Conservation (phyloP, 495 filamentous ascomycete species). For the Penicillium chermesinum region DNA sequence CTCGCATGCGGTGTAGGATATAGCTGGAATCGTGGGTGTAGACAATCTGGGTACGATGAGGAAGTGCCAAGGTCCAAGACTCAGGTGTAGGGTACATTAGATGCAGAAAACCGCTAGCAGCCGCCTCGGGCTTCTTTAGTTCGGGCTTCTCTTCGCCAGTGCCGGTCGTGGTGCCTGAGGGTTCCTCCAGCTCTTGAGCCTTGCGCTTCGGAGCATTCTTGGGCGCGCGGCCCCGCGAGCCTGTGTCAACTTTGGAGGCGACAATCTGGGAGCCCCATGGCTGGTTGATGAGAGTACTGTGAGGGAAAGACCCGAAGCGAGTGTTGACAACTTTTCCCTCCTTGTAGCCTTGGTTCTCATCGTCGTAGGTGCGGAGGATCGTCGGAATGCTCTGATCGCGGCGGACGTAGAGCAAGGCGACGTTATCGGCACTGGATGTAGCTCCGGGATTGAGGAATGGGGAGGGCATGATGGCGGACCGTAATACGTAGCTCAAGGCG, state of each 20-base stretch:
- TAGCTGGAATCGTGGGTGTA: conserved; percentile 98
- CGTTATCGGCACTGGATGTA: conserved; percentile 47
- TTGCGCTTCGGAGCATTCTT: conserved; percentile 43
- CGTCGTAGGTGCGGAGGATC: conserved; percentile 57
- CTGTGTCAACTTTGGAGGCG: conserved; percentile 85
- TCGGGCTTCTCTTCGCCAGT: conserved; percentile 20
- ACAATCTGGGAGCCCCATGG: conserved; percentile 90
- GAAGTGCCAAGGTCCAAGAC: conserved; percentile 82
- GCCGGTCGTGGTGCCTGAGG: conserved; percentile 17
- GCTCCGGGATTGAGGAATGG: conserved; percentile 67
- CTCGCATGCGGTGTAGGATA: conserved; percentile 80
- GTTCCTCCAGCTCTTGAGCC: conserved; percentile 39
- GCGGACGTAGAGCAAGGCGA: conserved; percentile 77
- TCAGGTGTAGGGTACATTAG: conserved; percentile 88
- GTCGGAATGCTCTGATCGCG: conserved; percentile 75
- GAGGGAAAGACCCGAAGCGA: conserved; percentile 91
- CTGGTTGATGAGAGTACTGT: conserved; percentile 72
- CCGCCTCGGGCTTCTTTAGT: conserved; percentile 47
- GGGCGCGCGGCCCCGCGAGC: conserved; percentile 61
- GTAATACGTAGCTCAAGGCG: background rate
- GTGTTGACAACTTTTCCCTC: conserved; percentile 88
- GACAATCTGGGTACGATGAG: conserved; percentile 94
- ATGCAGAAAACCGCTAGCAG: conserved; percentile 81
- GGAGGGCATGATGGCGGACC: conserved; percentile 40
- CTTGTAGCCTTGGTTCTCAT: conserved; percentile 61